Base-by-base conservation (phyloP, 2,329 filamentous ascomycete species). In the Aspergillus ibericus region DNA sequence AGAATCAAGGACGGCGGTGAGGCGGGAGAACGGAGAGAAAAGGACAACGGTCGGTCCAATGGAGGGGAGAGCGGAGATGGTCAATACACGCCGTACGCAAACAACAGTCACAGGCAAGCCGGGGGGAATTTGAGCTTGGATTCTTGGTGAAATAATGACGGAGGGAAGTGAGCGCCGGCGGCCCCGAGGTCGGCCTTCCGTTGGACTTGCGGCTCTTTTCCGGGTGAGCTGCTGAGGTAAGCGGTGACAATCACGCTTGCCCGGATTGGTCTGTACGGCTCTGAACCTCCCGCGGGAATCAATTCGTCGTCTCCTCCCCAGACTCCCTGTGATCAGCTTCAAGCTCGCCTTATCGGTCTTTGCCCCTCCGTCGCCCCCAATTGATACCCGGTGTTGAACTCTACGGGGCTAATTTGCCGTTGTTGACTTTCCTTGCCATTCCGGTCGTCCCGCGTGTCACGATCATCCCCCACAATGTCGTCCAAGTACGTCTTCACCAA, bases 401-500 rank as follows among this genome's bases (percentile, higher is more conserved):
- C 25, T 5, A 16, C 35, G 38, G 15, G 25, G 22, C 32, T 25
- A 29, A 48, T 46, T 34, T 20, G 18, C n/a, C 22, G 12, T 52
- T 20, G 35, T 55, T 38, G 34, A 15, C 44, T 48, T 16, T 18
- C 34, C 34, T 47, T 36, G 35, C 27, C 32, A 27, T 42, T 48
- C 52, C 40, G 38, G 42, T 27, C 55, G 40, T 44, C 49, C 40
- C 47, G 29, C 50, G 32, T 18, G 48, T 55, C n/a, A 49, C 25
- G 47, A 25, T 46, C 42, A 16, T 54, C 51, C 64, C 46, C 55
- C 62, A 68, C 73, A 82, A 98, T 98, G 95, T 91, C 92, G 68
- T 83, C 85, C 80, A 96, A 95, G 84, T 97, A 96, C 82, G 91
- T 88, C 70, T 99, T 99, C 81, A 85, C 87, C 68, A 89, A 92